A percentile compares a stretch with the other conserved stretches of the same genome.
Evolutionary conservation across 371 early-diverging fungal species (phyloP).

Genomic region (Mucor racemosus): DNA sequence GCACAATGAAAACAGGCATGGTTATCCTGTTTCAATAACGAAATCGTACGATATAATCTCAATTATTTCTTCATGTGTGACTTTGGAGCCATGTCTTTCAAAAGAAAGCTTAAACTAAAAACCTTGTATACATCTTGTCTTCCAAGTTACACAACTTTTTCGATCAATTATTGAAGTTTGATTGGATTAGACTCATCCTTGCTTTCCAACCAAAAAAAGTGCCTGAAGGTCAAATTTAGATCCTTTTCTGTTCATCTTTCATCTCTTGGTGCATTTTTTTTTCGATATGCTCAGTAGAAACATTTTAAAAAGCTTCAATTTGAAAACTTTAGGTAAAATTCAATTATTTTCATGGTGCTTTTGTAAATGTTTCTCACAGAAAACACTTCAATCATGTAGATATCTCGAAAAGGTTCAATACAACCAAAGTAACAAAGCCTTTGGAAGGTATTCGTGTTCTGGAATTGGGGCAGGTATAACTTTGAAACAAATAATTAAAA

Average conservation of each 20-base stretch:
- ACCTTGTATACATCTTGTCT: neutral
- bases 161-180: neutral
- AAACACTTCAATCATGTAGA: neutral
- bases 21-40: too few species aligned
- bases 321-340: neutral
- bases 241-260: neutral
- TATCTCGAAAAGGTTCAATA: constrained; percentile 10
- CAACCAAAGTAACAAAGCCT: constrained; percentile 30
- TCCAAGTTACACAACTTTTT: neutral
- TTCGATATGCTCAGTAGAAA: constrained; percentile 12
- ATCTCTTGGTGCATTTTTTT: neutral
- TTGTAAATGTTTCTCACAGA: neutral
- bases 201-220: neutral
- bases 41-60: too few species aligned
- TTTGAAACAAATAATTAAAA: neutral
- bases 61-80: too few species aligned
- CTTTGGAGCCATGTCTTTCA: too few species aligned
- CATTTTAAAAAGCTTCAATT: neutral
- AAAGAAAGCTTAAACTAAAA: too few species aligned
- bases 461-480: constrained; percentile 55
- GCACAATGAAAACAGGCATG: too few species aligned
- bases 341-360: too few species aligned
- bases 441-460: constrained; percentile 54
- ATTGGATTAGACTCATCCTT: constrained; percentile 24
- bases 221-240: neutral